A percentile compares a stretch with the other conserved stretches of the same genome.
phyloP scores from a whole-genome alignment of 1,284 basidiomycete species.

The Rhodotorula sp. region DNA sequence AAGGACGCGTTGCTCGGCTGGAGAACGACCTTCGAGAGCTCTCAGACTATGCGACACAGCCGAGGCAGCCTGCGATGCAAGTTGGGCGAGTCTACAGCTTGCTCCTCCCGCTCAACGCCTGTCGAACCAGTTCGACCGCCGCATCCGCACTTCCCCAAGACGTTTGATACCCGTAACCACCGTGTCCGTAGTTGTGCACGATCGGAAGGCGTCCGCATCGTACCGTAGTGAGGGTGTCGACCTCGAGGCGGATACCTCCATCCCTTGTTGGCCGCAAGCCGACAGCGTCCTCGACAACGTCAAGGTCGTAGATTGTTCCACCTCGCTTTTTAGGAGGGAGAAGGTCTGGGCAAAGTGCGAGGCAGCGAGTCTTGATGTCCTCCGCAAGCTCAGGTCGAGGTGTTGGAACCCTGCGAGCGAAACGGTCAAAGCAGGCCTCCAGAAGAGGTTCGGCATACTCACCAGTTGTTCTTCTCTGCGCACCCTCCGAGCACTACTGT shows the following conservation, averaged over 20 bases:
- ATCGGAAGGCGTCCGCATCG: conserved; percentile 46
- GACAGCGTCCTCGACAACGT: conserved; percentile 66
- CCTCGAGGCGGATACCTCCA: conserved; percentile 54
- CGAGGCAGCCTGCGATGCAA: too few species aligned
- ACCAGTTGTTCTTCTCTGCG: conserved; percentile 64
- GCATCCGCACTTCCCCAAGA: conserved; percentile 67
- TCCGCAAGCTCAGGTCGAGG: conserved; percentile 62
- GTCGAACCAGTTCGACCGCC: conserved; percentile 56
- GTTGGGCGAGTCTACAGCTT: background rate
- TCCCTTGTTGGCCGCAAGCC: conserved; percentile 56
- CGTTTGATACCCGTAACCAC: conserved; percentile 67
- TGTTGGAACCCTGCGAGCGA: conserved; percentile 54
- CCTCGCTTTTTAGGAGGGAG: conserved; percentile 55
- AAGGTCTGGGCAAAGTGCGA: conserved; percentile 65
- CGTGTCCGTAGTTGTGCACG: conserved; percentile 55
- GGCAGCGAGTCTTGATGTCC: conserved; percentile 60
- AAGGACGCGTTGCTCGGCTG: too few species aligned
- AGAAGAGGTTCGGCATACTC: conserved; percentile 11
- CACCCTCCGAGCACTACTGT: conserved; percentile 68
- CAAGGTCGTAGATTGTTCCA: conserved; percentile 61
- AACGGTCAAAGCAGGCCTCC: background rate
- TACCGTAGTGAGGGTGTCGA: conserved; percentile 28
- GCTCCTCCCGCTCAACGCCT: background rate
- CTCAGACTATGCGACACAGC: too few species aligned
- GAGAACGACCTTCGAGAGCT: too few species aligned